A percentile compares a stretch with the other conserved stretches of the same genome.
Conservation (phyloP, 192 early-diverging fungal genomes). For the Obelidium mucronatum region DNA sequence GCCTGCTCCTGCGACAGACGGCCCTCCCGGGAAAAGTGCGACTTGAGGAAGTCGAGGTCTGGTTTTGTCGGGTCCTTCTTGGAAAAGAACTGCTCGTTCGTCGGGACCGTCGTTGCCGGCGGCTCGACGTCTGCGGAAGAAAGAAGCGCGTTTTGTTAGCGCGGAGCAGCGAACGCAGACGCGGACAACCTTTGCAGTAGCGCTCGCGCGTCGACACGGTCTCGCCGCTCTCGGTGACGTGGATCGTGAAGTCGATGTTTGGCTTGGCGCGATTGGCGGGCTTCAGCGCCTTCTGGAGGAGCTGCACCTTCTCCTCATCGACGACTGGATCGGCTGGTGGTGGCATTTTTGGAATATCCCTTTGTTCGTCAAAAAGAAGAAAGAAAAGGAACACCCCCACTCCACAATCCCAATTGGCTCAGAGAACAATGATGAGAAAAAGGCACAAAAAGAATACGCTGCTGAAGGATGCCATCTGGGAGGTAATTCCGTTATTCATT, state of each 20-base stretch:
- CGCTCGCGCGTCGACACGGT: conserved; percentile 78
- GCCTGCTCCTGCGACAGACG: conserved; percentile 92
- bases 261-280: conserved; percentile 15
- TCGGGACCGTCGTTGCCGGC: conserved; percentile 62
- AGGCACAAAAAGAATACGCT: conserved; percentile 52
- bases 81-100: conserved; percentile 70
- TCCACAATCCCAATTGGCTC: conserved; percentile 14
- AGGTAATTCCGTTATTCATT: conserved; percentile 4
- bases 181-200: conserved; percentile 73
- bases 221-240: conserved; percentile 74
- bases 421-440: conserved; percentile 23
- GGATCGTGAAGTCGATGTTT: conserved; percentile 81
- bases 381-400: background rate
- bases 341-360: background rate
- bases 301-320: conserved; percentile 30
- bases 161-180: background rate
- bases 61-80: conserved; percentile 76
- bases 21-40: conserved; percentile 93
- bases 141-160: background rate
- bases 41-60: conserved; percentile 83
- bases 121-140: conserved; percentile 61
- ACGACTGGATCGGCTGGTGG: background rate
- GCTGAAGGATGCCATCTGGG: conserved; percentile 42
- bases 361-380: background rate
- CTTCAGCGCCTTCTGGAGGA: conserved; percentile 30